These are phyloP conservation scores for Stramenopiles sp. DNA, from an alignment of 352 stramenopile species.

Conservation along the genomic window DNA sequence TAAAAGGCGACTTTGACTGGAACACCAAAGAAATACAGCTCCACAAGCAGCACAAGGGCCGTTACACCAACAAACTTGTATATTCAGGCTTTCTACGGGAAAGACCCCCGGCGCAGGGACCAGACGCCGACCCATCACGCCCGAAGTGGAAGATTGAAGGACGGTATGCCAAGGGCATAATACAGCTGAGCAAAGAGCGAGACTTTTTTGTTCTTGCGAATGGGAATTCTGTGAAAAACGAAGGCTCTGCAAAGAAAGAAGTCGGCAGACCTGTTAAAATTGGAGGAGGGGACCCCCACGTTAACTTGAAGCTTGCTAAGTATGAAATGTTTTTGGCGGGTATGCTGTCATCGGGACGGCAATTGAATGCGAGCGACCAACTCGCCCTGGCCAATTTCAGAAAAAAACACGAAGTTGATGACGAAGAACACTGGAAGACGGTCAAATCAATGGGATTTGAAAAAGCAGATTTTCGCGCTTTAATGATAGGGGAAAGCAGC, in stretches of 20 bases:
- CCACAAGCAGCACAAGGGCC: background rate
- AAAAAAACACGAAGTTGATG: background rate
- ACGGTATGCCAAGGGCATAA: background rate
- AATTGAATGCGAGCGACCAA: background rate
- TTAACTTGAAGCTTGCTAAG: background rate
- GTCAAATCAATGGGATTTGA: background rate
- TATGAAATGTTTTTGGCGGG: background rate
- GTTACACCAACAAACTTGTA: background rate
- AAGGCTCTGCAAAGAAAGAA: background rate
- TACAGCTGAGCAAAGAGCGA: background rate
- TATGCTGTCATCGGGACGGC: background rate
- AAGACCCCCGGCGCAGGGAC: background rate
- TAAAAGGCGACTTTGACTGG: constrained; percentile 3
- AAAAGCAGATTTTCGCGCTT: background rate
- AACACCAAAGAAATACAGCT: background rate
- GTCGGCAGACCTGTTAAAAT: background rate
- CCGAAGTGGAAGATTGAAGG: background rate
- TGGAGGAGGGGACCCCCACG: background rate
- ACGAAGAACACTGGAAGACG: background rate
- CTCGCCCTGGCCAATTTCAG: background rate
- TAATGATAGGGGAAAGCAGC: background rate
- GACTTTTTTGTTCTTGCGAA: background rate
- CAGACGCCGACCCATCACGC: background rate
- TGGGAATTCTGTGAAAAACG: background rate
- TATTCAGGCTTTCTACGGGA: background rate